A percentile compares a stretch with the other conserved stretches of the same genome.
These are phyloP conservation scores for Zygosaccharomyces gambellarensis DNA, from an alignment of 805 yeast species.

Conservation along the genomic window DNA sequence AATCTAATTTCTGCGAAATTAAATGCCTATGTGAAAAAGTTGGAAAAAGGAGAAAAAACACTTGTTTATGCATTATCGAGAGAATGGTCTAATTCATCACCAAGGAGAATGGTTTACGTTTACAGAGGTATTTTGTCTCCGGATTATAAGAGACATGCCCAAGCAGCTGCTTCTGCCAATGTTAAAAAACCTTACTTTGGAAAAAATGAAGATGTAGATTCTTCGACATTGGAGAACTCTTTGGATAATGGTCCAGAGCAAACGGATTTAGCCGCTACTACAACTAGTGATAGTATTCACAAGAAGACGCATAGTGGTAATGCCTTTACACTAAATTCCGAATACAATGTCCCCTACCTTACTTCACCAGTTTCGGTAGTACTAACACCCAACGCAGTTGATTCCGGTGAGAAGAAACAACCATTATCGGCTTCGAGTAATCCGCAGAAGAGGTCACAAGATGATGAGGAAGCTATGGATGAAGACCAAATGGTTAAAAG, in stretches of 20 bases:
- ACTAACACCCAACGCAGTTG: conserved; percentile 17
- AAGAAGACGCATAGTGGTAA: conserved; percentile 4
- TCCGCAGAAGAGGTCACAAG: conserved; percentile 8
- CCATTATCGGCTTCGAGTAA: neutral
- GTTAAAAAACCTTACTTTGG: conserved; percentile 25
- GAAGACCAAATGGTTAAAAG: neutral
- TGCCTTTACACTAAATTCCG: conserved; percentile 27
- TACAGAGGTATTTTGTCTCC: conserved; percentile 72
- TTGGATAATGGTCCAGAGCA: neutral
- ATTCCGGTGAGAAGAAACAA: conserved; percentile 1
- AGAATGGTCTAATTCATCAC: conserved; percentile 89
- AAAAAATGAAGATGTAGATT: conserved; percentile 13
- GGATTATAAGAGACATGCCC: conserved; percentile 71
- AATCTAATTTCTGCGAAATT: conserved; percentile 76
- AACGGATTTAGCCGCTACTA: neutral
- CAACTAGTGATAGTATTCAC: conserved; percentile 1
- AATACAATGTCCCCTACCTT: conserved; percentile 55
- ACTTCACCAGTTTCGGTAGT: conserved; percentile 78
- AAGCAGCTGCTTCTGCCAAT: conserved; percentile 40
- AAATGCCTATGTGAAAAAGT: conserved; percentile 79
- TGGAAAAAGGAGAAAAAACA: conserved; percentile 74
- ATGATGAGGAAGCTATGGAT: neutral
- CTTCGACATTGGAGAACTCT: conserved; percentile 2
- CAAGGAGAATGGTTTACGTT: conserved; percentile 83
- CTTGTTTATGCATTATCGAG: conserved; percentile 71